Evolutionary conservation across 1,139 yeast species (phyloP).

Genomic region (Diutina sp.): DNA sequence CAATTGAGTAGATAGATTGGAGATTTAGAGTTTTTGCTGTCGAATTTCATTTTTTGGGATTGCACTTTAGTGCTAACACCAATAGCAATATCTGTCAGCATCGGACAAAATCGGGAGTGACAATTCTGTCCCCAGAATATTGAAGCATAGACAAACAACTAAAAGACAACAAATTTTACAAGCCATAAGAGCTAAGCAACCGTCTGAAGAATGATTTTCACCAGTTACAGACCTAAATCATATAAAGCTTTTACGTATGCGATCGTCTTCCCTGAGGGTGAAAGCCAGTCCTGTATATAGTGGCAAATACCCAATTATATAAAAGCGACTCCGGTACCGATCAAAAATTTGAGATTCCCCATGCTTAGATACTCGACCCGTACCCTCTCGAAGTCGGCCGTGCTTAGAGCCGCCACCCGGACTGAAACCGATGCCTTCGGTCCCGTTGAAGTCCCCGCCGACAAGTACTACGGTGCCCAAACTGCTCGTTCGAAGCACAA

Average conservation of each 20-base stretch:
- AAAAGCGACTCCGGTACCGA: not conserved
- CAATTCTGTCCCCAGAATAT: not conserved
- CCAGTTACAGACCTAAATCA: too few relatives aligned
- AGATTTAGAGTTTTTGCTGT: too few relatives aligned
- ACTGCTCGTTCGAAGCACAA: conserved; percentile 89
- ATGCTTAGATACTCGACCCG: conserved; percentile 2
- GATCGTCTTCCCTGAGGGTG: not conserved
- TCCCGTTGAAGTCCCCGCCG: conserved; percentile 76
- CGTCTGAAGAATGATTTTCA: too few relatives aligned
- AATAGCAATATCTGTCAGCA: not conserved
- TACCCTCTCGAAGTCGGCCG: not conserved
- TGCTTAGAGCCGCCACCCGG: conserved; percentile 27
- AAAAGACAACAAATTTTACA: too few relatives aligned
- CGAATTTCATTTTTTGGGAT: too few relatives aligned
- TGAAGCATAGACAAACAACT: not conserved
- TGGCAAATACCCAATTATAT: not conserved
- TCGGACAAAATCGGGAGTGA: not conserved
- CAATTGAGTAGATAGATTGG: not conserved
- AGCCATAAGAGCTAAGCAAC: too few relatives aligned
- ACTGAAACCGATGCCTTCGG: conserved; percentile 94
- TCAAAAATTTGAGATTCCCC: not conserved
- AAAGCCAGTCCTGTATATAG: not conserved
- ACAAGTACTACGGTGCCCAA: conserved; percentile 96
- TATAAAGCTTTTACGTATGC: too few relatives aligned
- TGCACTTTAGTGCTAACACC: not conserved